phyloP scores from a whole-genome alignment of 2,329 filamentous ascomycete species.

The Fusarium udum region DNA sequence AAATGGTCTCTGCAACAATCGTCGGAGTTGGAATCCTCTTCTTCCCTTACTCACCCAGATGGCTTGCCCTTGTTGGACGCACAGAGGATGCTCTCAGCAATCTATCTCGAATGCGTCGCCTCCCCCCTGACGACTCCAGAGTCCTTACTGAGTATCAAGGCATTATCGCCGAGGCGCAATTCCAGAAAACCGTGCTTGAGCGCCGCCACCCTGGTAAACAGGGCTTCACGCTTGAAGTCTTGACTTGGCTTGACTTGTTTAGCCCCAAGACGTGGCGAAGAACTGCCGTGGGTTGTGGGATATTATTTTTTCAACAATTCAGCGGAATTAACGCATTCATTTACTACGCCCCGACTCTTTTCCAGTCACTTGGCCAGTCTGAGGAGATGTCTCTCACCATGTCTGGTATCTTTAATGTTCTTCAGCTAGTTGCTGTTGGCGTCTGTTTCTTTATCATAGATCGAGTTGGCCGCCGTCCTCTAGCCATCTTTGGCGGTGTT shows the following conservation, averaged over 20 bases:
- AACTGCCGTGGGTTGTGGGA: constrained; percentile 53
- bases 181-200: constrained; percentile 57
- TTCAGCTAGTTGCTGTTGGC: constrained; percentile 55
- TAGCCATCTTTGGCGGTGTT: constrained; percentile 53
- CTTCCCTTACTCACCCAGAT: constrained; percentile 60
- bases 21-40: neutral
- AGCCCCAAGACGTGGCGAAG: constrained; percentile 61
- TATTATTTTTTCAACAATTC: constrained; percentile 63
- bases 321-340: constrained; percentile 59
- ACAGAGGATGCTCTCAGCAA: constrained; percentile 70
- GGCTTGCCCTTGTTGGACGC: constrained; percentile 72
- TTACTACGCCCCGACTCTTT: constrained; percentile 49
- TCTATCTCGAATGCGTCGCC: constrained; percentile 65
- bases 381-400: constrained; percentile 50
- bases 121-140: constrained; percentile 64
- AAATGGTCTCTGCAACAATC: constrained; percentile 59
- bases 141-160: constrained; percentile 70
- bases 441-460: constrained; percentile 27
- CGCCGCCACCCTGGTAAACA: constrained; percentile 1
- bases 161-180: constrained; percentile 61
- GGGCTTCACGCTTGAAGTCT: constrained; percentile 46
- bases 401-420: constrained; percentile 54
- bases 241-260: constrained; percentile 60
- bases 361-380: constrained; percentile 51
- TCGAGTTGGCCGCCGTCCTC: constrained; percentile 24